Percentiles rank a stretch among this genome's conserved stretches.
Evolutionary conservation across 352 stramenopile genomes (phyloP).

Genomic region (Phytophthora fragariae): DNA sequence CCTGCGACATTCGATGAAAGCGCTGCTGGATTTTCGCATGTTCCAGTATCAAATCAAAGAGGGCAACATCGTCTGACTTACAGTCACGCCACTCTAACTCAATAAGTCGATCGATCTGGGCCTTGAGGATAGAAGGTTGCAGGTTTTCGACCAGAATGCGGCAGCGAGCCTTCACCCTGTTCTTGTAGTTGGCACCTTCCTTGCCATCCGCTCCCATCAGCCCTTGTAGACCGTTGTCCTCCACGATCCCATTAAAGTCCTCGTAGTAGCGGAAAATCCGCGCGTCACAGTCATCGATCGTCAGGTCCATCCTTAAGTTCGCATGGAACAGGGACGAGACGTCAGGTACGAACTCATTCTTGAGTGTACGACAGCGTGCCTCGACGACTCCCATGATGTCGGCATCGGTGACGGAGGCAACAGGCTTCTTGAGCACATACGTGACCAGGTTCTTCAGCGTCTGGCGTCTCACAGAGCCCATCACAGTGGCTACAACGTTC

Average conservation of each 20-base stretch:
- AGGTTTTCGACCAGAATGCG: conserved; percentile 9
- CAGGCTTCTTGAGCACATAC: conserved; percentile 14
- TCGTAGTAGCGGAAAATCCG: conserved; percentile 2
- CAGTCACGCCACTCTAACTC: background rate
- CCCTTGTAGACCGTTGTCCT: conserved; percentile 5
- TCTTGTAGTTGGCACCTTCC: background rate
- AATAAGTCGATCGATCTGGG: background rate
- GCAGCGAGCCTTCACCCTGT: conserved; percentile 9
- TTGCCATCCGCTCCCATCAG: conserved; percentile 1
- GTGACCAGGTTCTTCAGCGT: conserved; percentile 11
- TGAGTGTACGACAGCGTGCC: background rate
- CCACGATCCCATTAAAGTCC: conserved; percentile 2
- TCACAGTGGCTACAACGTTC: conserved; percentile 18
- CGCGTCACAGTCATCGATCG: conserved; percentile 11
- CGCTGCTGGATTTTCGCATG: conserved; percentile 9
- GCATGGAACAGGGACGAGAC: conserved; percentile 14
- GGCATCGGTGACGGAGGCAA: conserved; percentile 7
- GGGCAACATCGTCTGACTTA: conserved; percentile 5
- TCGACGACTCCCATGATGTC: conserved; percentile 9
- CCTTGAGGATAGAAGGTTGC: background rate
- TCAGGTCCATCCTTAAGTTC: conserved; percentile 14
- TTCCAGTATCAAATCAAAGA: conserved; percentile 15
- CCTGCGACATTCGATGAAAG: background rate
- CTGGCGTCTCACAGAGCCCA: conserved; percentile 1
- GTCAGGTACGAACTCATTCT: background rate